Conservation (phyloP, 73 alveolate species). For the Symbiodinium natans region DNA sequence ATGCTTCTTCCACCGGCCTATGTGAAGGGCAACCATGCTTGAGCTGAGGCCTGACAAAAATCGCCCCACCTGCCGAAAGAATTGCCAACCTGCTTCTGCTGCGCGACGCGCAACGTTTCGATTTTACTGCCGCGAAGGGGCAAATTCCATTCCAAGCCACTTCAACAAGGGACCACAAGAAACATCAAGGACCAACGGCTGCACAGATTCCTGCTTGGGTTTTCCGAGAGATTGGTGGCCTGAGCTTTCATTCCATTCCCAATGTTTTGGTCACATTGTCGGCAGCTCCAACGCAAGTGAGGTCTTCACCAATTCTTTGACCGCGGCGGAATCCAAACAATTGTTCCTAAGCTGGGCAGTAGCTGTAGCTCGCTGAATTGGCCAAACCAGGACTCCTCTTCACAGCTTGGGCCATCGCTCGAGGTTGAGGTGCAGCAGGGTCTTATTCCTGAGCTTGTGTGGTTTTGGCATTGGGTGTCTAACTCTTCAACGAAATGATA, state of each 20-base stretch:
- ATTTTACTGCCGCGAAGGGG: constrained; percentile 11
- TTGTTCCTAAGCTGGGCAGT: constrained; percentile 9
- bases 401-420: neutral
- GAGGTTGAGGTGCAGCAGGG: constrained; percentile 36
- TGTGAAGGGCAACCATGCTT: neutral
- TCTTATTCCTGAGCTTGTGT: constrained; percentile 34
- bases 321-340: constrained; percentile 17
- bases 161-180: neutral
- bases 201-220: constrained; percentile 19
- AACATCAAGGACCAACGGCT: neutral
- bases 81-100: constrained; percentile 42
- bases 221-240: neutral
- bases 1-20: constrained; percentile 56
- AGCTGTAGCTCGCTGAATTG: neutral
- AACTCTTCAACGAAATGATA: neutral
- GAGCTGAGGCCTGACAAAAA: neutral
- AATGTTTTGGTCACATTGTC: neutral
- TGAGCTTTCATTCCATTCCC: neutral
- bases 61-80: constrained; percentile 40
- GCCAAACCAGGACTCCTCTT: neutral
- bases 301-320: neutral
- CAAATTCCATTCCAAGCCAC: neutral
- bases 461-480: too few relatives aligned
- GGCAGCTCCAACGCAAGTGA: neutral
- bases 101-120: constrained; percentile 47